These are phyloP conservation scores for Termitomyces sp. DNA, from an alignment of 768 basidiomycete species.

Conservation along the genomic window DNA sequence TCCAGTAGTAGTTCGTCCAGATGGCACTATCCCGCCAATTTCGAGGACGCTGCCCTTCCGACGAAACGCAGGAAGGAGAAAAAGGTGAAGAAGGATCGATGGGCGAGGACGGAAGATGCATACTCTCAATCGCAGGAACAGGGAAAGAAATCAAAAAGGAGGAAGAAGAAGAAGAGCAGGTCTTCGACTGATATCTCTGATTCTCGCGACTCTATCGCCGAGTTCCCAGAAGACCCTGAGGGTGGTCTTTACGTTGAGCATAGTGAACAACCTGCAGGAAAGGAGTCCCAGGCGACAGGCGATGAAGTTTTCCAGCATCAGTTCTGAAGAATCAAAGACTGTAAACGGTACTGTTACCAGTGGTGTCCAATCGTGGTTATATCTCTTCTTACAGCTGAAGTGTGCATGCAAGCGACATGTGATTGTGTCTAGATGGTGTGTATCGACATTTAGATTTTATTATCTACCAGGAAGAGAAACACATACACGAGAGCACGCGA, in stretches of 20 bases:
- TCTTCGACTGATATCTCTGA: constrained; percentile 31
- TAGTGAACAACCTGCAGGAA: constrained; percentile 14
- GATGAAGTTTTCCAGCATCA: constrained; percentile 62
- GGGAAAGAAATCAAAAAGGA: constrained; percentile 52
- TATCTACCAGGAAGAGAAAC: neutral
- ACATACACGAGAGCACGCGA: neutral
- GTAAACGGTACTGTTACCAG: constrained; percentile 3
- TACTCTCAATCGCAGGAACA: constrained; percentile 49
- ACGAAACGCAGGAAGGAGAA: constrained; percentile 54
- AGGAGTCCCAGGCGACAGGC: constrained; percentile 20
- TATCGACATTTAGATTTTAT: constrained; percentile 1
- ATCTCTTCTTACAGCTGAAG: neutral
- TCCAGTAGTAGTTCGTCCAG: constrained; percentile 43
- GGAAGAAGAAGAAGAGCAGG: constrained; percentile 63
- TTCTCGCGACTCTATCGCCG: constrained; percentile 33
- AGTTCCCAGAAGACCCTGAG: constrained; percentile 69
- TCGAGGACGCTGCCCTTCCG: constrained; percentile 48
- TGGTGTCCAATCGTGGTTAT: constrained; percentile 2
- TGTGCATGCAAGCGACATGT: neutral
- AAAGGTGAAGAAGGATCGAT: constrained; percentile 82
- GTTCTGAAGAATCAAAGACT: constrained; percentile 30
- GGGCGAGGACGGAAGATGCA: constrained; percentile 84
- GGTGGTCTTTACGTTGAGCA: constrained; percentile 56
- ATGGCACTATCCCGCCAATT: constrained; percentile 87
- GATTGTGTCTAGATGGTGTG: constrained; percentile 6